These are phyloP conservation scores for Candida tibetensis DNA, from an alignment of 805 yeast species.

Conservation along the genomic window DNA sequence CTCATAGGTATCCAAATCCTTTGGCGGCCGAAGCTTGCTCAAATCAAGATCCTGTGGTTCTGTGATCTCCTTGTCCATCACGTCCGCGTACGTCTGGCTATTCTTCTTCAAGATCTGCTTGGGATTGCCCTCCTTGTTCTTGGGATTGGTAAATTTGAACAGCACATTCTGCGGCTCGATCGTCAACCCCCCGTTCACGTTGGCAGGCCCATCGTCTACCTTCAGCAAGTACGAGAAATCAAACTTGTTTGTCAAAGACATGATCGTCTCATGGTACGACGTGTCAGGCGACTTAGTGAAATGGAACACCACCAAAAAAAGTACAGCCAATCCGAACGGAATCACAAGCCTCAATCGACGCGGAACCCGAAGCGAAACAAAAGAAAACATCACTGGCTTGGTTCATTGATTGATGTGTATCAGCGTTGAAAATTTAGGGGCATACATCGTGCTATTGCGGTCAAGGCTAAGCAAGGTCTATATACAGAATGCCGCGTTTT, in stretches of 20 bases:
- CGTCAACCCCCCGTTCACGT: neutral
- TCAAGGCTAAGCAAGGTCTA: too few relatives aligned
- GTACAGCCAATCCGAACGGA: neutral
- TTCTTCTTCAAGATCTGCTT: constrained; percentile 38
- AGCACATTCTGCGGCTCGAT: constrained; percentile 29
- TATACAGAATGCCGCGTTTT: too few relatives aligned
- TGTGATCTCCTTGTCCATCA: constrained; percentile 33
- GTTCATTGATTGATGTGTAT: too few relatives aligned
- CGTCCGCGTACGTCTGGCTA: constrained; percentile 33
- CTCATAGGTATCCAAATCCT: constrained; percentile 23
- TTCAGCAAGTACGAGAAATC: constrained; percentile 9
- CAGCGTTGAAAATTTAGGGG: too few relatives aligned
- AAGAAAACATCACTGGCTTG: neutral
- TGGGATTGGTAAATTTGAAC: constrained; percentile 31
- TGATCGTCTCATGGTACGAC: constrained; percentile 4
- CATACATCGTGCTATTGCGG: too few relatives aligned
- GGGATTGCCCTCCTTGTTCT: constrained; percentile 24
- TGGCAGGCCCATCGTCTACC: neutral
- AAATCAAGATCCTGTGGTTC: constrained; percentile 49
- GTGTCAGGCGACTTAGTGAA: neutral
- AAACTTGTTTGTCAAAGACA: constrained; percentile 10
- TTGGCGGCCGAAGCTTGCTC: constrained; percentile 26
- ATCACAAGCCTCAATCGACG: neutral
- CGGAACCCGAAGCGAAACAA: neutral
- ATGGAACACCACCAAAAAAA: neutral